A percentile compares a stretch with the other conserved stretches of the same genome.
These are phyloP conservation scores for Fusarium avenaceum DNA, from an alignment of 2,329 filamentous ascomycete species.

Conservation along the genomic window DNA sequence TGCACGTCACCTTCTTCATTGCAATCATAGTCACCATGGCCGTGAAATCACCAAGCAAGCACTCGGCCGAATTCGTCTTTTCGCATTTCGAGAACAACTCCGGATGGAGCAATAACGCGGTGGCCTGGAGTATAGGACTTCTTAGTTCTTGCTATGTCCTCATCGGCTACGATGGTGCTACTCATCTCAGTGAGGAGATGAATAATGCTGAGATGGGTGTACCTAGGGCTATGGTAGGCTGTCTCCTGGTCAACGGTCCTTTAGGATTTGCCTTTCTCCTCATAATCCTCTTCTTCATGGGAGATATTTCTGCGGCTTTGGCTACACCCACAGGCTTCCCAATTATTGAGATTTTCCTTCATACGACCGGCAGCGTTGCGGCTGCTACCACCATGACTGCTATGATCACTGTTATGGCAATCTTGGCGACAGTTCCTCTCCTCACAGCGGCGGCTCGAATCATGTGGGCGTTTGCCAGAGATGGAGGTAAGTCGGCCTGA, in stretches of 20 bases:
- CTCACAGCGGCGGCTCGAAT: constrained; percentile 33
- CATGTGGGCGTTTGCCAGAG: constrained; percentile 43
- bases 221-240: constrained; percentile 30
- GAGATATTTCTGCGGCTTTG: constrained; percentile 19
- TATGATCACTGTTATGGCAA: constrained; percentile 27
- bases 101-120: constrained; percentile 27
- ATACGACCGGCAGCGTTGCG: constrained; percentile 11
- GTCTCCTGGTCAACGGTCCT: constrained; percentile 27
- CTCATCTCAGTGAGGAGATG: constrained; percentile 42
- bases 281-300: constrained; percentile 34
- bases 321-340: constrained; percentile 31
- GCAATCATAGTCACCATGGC: constrained; percentile 28
- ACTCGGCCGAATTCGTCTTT: constrained; percentile 33
- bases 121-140: constrained; percentile 41
- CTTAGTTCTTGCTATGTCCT: constrained; percentile 41
- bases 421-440: constrained; percentile 27
- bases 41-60: constrained; percentile 21
- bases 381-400: constrained; percentile 12
- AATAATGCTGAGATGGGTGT: constrained; percentile 28
- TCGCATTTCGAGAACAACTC: constrained; percentile 36
- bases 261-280: constrained; percentile 33
- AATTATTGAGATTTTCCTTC: constrained; percentile 35
- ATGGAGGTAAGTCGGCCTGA: constrained; percentile 17
- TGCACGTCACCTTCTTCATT: constrained; percentile 25
- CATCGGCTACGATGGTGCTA: constrained; percentile 37